These are phyloP conservation scores for Vitis rotundifolia DNA, from an alignment of 164 flowering plant species.

Conservation along the genomic window DNA sequence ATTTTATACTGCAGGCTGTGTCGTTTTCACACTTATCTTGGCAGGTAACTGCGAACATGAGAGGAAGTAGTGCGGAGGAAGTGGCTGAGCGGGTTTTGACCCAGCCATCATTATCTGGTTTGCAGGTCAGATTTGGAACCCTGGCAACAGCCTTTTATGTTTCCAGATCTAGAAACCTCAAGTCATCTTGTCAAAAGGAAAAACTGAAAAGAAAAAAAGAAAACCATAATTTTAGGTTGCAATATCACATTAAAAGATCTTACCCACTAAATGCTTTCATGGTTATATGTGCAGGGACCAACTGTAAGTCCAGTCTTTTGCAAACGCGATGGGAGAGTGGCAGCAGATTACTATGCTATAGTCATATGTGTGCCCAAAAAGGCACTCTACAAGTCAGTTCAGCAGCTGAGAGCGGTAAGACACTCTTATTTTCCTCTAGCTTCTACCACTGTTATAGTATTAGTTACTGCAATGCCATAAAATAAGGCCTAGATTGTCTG, in stretches of 20 bases:
- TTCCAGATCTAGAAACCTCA: too few relatives aligned
- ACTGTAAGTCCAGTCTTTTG: conserved; percentile 88
- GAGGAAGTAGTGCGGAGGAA: conserved; percentile 88
- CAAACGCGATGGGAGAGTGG: conserved; percentile 65
- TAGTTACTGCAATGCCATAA: neutral
- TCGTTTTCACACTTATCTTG: conserved; percentile 17
- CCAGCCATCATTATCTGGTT: conserved; percentile 79
- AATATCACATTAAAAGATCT: neutral
- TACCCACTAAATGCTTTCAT: neutral
- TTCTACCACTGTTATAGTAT: neutral
- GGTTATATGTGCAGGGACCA: conserved; percentile 68
- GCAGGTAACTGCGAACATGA: conserved; percentile 94
- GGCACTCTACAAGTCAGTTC: conserved; percentile 81
- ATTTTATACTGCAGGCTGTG: neutral
- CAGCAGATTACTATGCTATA: conserved; percentile 73
- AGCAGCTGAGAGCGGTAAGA: conserved; percentile 86
- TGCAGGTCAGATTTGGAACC: conserved; percentile 59
- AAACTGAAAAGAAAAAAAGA: too few relatives aligned
- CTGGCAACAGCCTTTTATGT: too few relatives aligned
- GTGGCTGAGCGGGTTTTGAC: conserved; percentile 78
- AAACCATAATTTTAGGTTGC: neutral
- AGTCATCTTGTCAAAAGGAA: too few relatives aligned
- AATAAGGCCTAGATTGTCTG: too few relatives aligned
- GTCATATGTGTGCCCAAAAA: conserved; percentile 91
- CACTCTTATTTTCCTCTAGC: neutral